These are phyloP conservation scores for Vicia faba DNA, from an alignment of 306 rosid genomes.

Conservation along the genomic window DNA sequence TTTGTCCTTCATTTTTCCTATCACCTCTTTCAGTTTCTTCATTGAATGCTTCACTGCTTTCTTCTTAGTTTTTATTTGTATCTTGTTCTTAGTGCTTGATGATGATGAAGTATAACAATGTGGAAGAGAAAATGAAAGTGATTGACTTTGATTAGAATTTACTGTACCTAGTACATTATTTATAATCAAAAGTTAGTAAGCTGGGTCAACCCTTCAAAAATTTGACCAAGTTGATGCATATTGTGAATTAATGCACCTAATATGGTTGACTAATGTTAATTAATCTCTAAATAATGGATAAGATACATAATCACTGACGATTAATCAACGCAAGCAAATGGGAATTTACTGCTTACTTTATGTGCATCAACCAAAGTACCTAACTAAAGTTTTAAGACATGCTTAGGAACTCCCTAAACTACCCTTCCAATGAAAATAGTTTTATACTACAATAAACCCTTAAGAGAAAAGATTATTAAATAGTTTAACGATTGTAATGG, in stretches of 20 bases:
- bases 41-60: neutral
- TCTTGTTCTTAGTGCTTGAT: neutral
- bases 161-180: neutral
- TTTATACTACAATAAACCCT: no score
- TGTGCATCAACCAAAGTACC: no score
- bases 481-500: no score
- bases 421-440: no score
- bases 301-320: neutral
- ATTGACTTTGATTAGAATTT: neutral
- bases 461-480: no score
- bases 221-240: neutral
- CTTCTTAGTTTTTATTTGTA: neutral
- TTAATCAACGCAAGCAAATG: neutral
- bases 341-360: neutral
- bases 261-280: neutral
- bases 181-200: neutral
- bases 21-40: constrained; percentile 43
- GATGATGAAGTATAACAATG: neutral
- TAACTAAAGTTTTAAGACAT: no score
- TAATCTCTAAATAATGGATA: neutral
- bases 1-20: constrained; percentile 68
- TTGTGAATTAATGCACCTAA: neutral
- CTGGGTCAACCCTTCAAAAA: neutral
- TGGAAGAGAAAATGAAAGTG: neutral
- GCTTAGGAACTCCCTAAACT: no score